Evolutionary conservation across 345 rosid species (phyloP), one percentile per base, ranked within the genome.

Genomic region (Durio zibethinus): DNA sequence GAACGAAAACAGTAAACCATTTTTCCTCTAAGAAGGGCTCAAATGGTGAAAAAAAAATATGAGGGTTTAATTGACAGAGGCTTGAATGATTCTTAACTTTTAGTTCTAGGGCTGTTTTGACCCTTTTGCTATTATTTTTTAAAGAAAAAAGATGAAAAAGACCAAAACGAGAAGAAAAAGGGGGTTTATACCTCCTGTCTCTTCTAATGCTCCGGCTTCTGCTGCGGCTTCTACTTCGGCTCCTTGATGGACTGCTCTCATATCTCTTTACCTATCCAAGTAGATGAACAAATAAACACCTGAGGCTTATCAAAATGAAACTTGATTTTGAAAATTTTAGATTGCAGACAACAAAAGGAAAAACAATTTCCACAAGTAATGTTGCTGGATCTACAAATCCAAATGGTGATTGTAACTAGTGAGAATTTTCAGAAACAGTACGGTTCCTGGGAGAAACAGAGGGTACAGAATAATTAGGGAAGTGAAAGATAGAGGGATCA

Each of bases 201-300:
- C 91, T 90, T 81, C 92, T 84, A 12, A 66, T 77, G 43, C 96
- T 92, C 81, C 88, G 79, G 85, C 92, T 90, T 67, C 87, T 72
- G 48, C 90, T 89, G 38, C 84, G 84, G 83, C 98, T 93, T 79
- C 93, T 66, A 64, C 93, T 90, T 48, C 75, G 77, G 77, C 90
- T 88, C 80, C 87, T 91, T 14, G 97, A 91, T 35, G 83, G 97
- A 65, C 90, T 84, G 68, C 83, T 71, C 36, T 91, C 91, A 73
- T 89, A 83, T 52, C 75, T 90, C 85, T 79, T 94, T 80, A 94
- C 98, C 98, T 94, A 78, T 68, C 68, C 43, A 59, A 80, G 47
- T 64, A 10, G 25, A 76, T 7, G 48, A 27, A 67, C n/a, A 79
- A 0, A 68, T 29, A 43, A 33, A 45, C 43, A 50, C 60, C 57